These are phyloP conservation scores for Aphanomyces stellatus DNA, from an alignment of 352 stramenopile genomes.

Conservation along the genomic window DNA sequence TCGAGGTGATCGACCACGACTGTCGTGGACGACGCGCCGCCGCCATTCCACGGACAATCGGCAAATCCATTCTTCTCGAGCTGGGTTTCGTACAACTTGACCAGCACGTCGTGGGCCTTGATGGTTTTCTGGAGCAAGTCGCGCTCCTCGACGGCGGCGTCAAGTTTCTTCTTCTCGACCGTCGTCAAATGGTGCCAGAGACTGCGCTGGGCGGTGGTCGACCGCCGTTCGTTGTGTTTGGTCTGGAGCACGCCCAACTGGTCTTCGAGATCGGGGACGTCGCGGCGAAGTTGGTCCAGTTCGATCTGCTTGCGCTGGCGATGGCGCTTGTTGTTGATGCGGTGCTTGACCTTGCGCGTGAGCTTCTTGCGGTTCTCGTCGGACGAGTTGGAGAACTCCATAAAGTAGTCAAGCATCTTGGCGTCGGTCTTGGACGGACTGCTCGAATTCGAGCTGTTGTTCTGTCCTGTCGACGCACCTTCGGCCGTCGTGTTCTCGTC, in stretches of 20 bases:
- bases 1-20: no score
- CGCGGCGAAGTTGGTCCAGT: background rate
- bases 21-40: no score
- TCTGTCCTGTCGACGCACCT: background rate
- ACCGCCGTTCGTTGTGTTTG: background rate
- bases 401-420: conserved; percentile 16
- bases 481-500: background rate
- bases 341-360: background rate
- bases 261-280: background rate
- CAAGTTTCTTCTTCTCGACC: background rate
- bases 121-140: conserved; percentile 3
- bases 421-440: background rate
- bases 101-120: background rate
- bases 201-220: background rate
- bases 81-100: conserved; percentile 5
- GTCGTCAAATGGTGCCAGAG: background rate
- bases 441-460: background rate
- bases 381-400: background rate
- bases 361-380: background rate
- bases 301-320: conserved; percentile 9
- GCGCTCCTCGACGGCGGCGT: background rate
- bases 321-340: conserved; percentile 14
- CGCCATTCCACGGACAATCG: background rate
- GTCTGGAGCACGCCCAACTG: background rate
- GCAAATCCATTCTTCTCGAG: background rate